phyloP scores from a whole-genome alignment of 2,329 filamentous ascomycete genomes.

The Cladosporium sp. region DNA sequence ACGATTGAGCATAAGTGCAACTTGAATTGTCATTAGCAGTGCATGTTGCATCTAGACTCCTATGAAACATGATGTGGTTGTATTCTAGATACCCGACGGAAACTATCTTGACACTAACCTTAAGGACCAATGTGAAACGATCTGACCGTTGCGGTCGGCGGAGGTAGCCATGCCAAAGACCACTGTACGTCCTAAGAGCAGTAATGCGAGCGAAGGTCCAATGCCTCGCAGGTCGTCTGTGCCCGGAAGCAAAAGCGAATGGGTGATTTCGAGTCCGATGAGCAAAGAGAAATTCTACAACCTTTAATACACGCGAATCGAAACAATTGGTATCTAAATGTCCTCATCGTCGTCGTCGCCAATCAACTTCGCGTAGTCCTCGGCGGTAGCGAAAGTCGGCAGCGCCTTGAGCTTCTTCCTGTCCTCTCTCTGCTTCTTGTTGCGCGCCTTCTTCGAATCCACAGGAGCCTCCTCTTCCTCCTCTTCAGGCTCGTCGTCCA shows the following conservation, averaged over 20 bases:
- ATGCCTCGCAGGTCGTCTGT: not conserved
- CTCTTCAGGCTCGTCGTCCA: conserved; percentile 50
- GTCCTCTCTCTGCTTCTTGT: conserved; percentile 57
- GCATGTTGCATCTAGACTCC: not conserved
- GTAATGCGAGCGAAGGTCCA: not conserved
- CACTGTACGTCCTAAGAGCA: too few species aligned
- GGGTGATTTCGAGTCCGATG: not conserved
- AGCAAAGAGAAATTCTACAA: not conserved
- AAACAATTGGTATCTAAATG: conserved; percentile 14
- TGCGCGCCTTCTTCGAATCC: conserved; percentile 39
- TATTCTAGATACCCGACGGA: not conserved
- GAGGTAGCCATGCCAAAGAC: too few species aligned
- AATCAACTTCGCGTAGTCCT: conserved; percentile 78
- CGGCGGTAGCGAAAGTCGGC: conserved; percentile 87
- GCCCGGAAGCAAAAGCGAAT: not conserved
- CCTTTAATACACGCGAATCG: conserved; percentile 2
- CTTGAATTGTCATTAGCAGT: not conserved
- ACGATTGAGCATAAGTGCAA: not conserved
- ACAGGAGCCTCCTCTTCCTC: conserved; percentile 46
- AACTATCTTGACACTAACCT: not conserved
- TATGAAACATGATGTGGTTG: not conserved
- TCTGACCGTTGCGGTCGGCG: too few species aligned
- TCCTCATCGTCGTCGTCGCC: conserved; percentile 29
- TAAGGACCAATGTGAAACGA: not conserved
- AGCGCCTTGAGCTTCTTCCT: conserved; percentile 84